Evolutionary conservation across 176 grass and related monocot species (phyloP).

Genomic region (Carex kokanica): DNA sequence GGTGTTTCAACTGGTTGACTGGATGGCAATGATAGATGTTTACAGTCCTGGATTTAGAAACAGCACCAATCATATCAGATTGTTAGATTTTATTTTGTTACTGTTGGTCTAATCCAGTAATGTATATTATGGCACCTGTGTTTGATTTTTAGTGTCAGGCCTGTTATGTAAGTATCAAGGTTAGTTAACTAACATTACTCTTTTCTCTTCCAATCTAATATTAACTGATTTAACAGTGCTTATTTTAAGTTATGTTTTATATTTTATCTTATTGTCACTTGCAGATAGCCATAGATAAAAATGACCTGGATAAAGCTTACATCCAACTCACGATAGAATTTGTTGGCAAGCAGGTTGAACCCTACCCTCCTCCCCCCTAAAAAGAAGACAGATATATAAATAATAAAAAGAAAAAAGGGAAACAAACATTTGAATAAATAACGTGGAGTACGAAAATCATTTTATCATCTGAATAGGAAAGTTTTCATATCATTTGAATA

Average conservation of each 20-base stretch:
- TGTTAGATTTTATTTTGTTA: background rate
- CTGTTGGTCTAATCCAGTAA: background rate
- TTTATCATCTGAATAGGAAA: background rate
- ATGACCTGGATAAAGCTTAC: constrained; percentile 88
- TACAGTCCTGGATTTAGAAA: background rate
- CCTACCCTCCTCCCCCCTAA: background rate
- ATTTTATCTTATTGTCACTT: constrained; percentile 17
- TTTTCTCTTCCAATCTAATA: constrained; percentile 6
- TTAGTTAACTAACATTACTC: background rate
- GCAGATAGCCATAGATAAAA: constrained; percentile 87
- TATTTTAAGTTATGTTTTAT: constrained; percentile 9
- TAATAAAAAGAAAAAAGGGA: background rate
- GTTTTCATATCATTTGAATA: background rate
- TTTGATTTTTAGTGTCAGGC: background rate
- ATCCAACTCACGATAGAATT: constrained; percentile 88
- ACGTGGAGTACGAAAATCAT: background rate
- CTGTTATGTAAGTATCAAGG: background rate
- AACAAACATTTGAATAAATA: background rate
- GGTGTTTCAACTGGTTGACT: background rate
- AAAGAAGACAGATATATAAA: background rate
- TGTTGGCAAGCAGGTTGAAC: constrained; percentile 64
- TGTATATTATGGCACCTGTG: background rate
- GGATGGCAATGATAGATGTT: background rate
- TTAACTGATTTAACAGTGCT: constrained; percentile 27
- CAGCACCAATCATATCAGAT: background rate